phyloP scores from a whole-genome alignment of 305 asterid genomes.

The Rubia tinctorum region DNA sequence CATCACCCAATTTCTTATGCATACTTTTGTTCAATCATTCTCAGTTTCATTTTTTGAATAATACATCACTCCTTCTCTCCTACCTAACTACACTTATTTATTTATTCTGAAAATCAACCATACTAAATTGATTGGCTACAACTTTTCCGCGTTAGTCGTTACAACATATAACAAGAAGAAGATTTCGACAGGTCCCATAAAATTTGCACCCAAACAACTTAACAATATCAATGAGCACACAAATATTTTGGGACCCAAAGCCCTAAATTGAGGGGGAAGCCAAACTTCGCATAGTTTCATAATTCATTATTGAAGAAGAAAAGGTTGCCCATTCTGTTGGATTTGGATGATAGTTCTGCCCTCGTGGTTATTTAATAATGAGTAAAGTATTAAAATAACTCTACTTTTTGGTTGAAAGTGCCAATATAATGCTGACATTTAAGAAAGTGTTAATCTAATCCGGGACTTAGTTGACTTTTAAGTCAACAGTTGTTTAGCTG shows the following conservation, averaged over 20 bases:
- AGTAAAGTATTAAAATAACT: too few relatives aligned
- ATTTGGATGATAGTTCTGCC: background rate
- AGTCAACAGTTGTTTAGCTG: too few relatives aligned
- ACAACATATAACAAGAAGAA: background rate
- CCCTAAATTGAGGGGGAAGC: background rate
- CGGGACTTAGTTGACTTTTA: too few relatives aligned
- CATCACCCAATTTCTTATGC: background rate
- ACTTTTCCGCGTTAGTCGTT: background rate
- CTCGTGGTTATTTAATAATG: too few relatives aligned
- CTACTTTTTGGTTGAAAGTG: too few relatives aligned
- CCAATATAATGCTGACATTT: too few relatives aligned
- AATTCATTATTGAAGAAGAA: background rate
- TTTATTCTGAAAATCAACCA: background rate
- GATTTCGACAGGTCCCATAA: background rate
- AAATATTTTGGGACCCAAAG: background rate
- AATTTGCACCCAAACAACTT: background rate
- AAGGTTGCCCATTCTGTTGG: conserved; percentile 5
- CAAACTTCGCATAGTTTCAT: background rate
- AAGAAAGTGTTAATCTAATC: too few relatives aligned
- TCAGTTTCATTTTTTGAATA: background rate
- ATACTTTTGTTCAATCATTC: background rate
- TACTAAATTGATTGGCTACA: background rate
- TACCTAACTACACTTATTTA: background rate
- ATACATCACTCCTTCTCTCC: background rate
- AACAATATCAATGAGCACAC: too few relatives aligned